Evolutionary conservation across 1,139 yeast species (phyloP).

Genomic region (Geotrichum phurueaensis): DNA sequence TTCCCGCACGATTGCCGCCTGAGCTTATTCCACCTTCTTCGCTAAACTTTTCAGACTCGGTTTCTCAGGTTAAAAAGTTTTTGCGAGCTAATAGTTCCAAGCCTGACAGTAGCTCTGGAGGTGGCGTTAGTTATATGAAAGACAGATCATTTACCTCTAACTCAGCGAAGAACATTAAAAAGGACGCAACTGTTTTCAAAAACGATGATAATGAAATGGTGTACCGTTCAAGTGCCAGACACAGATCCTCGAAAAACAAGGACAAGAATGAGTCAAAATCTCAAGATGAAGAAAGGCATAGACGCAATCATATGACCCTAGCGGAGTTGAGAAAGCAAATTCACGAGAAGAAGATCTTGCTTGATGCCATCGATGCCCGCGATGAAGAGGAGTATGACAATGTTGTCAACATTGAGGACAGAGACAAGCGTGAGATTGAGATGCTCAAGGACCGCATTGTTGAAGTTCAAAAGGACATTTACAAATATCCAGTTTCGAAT

Average conservation of each 20-base stretch:
- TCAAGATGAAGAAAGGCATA: slow-evolving; percentile 13
- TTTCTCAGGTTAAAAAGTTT: slow-evolving; percentile 48
- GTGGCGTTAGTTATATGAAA: slow-evolving; percentile 26
- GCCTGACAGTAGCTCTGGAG: slow-evolving; percentile 20
- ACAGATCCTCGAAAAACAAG: slow-evolving; percentile 35
- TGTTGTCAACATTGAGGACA: slow-evolving; percentile 37
- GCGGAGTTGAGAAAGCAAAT: slow-evolving; percentile 57
- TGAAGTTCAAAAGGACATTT: slow-evolving; percentile 47
- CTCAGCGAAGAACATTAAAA: slow-evolving; percentile 40
- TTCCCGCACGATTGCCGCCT: slow-evolving; percentile 56
- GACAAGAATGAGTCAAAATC: slow-evolving; percentile 44
- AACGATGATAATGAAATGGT: slow-evolving; percentile 56
- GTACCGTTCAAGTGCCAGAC: slow-evolving; percentile 64
- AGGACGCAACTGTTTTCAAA: slow-evolving; percentile 54
- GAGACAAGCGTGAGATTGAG: slow-evolving; percentile 56
- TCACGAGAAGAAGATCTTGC: slow-evolving; percentile 61
- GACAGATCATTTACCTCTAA: slow-evolving; percentile 28
- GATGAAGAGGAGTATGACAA: slow-evolving; percentile 53
- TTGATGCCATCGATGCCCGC: slow-evolving; percentile 67
- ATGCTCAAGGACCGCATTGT: slow-evolving; percentile 56
- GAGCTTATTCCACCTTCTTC: slow-evolving; percentile 81
- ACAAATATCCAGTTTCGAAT: slow-evolving; percentile 31
- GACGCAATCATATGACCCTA: slow-evolving; percentile 25
- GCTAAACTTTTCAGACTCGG: slow-evolving; percentile 45
- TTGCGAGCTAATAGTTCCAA: slow-evolving; percentile 24